phyloP scores from a whole-genome alignment of 345 rosid species.

The Boechera retrofracta region DNA sequence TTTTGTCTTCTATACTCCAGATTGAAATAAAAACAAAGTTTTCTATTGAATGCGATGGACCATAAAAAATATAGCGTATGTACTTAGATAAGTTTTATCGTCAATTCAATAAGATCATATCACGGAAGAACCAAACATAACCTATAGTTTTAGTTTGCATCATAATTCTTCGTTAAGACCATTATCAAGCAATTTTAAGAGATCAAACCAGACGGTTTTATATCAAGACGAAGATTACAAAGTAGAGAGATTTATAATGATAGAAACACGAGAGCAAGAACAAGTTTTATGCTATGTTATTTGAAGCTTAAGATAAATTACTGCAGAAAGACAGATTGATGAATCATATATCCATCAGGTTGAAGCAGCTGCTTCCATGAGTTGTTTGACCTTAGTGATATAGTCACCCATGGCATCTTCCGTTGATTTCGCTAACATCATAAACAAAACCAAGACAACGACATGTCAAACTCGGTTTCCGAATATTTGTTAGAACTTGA shows the following conservation, averaged over 20 bases:
- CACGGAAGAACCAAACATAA: conserved; percentile 1
- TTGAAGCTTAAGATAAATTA: conserved; percentile 26
- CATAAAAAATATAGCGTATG: not conserved
- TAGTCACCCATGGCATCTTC: conserved; percentile 81
- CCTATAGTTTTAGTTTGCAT: not conserved
- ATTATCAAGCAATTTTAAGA: conserved; percentile 14
- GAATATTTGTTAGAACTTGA: not conserved
- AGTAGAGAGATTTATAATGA: conserved; percentile 15
- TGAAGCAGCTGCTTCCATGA: conserved; percentile 61
- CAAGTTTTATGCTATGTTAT: conserved; percentile 39
- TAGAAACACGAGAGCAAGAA: conserved; percentile 39
- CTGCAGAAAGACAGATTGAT: conserved; percentile 16
- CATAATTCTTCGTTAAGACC: not conserved
- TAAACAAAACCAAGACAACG: not conserved
- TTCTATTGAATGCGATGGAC: not conserved
- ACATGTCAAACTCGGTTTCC: not conserved
- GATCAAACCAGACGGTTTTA: not conserved
- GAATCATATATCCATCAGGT: conserved; percentile 43
- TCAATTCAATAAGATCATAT: not conserved
- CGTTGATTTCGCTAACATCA: conserved; percentile 59
- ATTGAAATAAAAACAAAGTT: not conserved
- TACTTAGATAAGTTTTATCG: conserved; percentile 7
- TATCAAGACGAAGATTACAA: conserved; percentile 24
- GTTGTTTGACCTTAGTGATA: conserved; percentile 78
- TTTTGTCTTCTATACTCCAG: not conserved